phyloP scores from a whole-genome alignment of 1,284 basidiomycete genomes.

The Cystobasidiaceae sp. region DNA sequence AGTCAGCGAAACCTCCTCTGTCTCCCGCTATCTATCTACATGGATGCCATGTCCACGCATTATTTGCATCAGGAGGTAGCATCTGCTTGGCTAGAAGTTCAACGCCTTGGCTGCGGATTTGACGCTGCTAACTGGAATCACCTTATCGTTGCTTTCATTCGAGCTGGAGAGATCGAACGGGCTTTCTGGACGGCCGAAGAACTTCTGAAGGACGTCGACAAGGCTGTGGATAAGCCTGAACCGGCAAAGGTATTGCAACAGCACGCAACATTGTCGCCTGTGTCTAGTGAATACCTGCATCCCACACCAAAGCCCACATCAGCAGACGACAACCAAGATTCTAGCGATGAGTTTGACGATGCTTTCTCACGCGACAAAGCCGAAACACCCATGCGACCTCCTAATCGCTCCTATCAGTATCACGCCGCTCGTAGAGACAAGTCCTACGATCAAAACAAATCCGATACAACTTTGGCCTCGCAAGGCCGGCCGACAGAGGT shows the following conservation, averaged over 20 bases:
- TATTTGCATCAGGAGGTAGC: conserved; percentile 63
- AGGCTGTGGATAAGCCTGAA: not conserved
- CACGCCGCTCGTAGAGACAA: not conserved
- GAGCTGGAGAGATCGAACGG: conserved; percentile 70
- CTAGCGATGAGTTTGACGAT: not conserved
- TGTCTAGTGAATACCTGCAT: too few relatives aligned
- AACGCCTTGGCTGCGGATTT: conserved; percentile 67
- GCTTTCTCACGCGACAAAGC: not conserved
- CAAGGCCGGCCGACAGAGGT: too few relatives aligned
- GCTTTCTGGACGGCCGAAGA: conserved; percentile 75
- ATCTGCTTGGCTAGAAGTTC: conserved; percentile 62
- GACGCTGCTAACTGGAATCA: conserved; percentile 94
- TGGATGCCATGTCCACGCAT: conserved; percentile 66
- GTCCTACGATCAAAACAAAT: not conserved
- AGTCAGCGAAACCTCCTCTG: conserved; percentile 58
- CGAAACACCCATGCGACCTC: conserved; percentile 26
- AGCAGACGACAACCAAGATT: not conserved
- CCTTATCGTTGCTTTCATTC: conserved; percentile 66
- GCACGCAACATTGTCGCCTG: too few relatives aligned
- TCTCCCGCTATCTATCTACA: conserved; percentile 75
- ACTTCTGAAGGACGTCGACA: not conserved
- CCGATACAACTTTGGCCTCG: too few relatives aligned
- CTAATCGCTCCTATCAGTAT: conserved; percentile 10
- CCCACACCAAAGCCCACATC: not conserved
- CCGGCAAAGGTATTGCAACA: too few relatives aligned